These are phyloP conservation scores for Aspergillus fumigatiaffinis DNA, from an alignment of 2,329 filamentous ascomycete species.

Conservation along the genomic window DNA sequence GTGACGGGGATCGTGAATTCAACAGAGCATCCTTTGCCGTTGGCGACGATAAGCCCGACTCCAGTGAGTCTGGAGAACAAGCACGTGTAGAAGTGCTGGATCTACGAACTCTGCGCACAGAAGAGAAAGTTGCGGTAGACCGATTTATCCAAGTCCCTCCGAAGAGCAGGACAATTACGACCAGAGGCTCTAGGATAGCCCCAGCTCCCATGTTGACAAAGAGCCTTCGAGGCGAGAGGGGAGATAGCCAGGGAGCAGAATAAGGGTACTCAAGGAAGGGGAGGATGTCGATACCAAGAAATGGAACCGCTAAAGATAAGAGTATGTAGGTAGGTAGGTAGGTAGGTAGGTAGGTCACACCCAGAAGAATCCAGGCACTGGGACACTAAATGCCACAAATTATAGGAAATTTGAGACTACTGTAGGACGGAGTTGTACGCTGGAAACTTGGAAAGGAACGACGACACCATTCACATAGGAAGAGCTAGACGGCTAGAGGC, in stretches of 20 bases:
- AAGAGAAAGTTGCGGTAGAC: slow-evolving; percentile 31
- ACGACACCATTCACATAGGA: background rate
- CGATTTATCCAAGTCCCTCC: slow-evolving; percentile 62
- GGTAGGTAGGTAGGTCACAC: background rate
- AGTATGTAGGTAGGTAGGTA: background rate
- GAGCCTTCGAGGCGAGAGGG: background rate
- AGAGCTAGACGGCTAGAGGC: background rate
- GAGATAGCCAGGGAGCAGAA: background rate
- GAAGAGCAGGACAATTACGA: slow-evolving; percentile 57
- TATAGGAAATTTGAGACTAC: background rate
- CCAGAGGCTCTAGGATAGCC: slow-evolving; percentile 58
- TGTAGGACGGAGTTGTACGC: background rate
- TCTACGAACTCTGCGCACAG: slow-evolving; percentile 14
- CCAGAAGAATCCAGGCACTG: background rate
- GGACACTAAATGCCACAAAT: background rate
- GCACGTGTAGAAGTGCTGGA: slow-evolving; percentile 18
- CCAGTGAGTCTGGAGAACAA: slow-evolving; percentile 35
- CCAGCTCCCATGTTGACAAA: slow-evolving; percentile 49
- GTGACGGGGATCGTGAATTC: slow-evolving; percentile 29
- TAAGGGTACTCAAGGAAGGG: background rate
- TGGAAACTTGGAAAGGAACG: background rate
- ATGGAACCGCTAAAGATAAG: background rate
- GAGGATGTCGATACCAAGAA: background rate
- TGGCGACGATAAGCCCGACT: slow-evolving; percentile 40
- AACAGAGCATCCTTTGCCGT: slow-evolving; percentile 35